Evolutionary conservation across 2,329 filamentous ascomycete genomes (phyloP).

Genomic region (Colletotrichum australisinense): DNA sequence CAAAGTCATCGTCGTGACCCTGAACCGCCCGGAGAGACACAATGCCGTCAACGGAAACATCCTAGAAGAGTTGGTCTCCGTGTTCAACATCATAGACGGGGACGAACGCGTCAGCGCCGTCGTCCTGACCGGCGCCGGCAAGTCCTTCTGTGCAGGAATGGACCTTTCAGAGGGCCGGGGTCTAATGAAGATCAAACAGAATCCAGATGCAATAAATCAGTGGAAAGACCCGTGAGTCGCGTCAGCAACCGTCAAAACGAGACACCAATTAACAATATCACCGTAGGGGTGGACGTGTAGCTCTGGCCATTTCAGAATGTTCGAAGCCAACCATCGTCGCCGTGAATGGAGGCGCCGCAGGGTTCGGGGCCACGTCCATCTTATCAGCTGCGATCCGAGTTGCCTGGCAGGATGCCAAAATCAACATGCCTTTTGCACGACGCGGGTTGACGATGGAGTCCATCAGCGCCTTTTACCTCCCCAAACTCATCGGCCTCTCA

Average conservation of each 20-base stretch:
- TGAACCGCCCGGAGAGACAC: not conserved
- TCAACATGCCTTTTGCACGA: slow-evolving; percentile 35
- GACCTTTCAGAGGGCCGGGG: not conserved
- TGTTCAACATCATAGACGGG: not conserved
- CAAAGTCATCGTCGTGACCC: slow-evolving; percentile 9
- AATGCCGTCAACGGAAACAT: slow-evolving; percentile 21
- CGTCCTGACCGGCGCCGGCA: slow-evolving; percentile 17
- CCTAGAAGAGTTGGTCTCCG: slow-evolving; percentile 17
- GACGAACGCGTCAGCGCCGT: slow-evolving; percentile 1
- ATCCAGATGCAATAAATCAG: not conserved
- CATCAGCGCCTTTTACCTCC: slow-evolving; percentile 35
- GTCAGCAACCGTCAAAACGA: too few species aligned
- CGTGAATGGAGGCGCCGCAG: slow-evolving; percentile 34
- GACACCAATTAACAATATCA: too few species aligned
- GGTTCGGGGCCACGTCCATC: slow-evolving; percentile 35
- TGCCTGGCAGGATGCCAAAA: slow-evolving; percentile 21
- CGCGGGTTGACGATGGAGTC: slow-evolving; percentile 37
- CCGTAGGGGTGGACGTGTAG: slow-evolving; percentile 44
- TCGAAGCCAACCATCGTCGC: slow-evolving; percentile 37
- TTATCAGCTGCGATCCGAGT: slow-evolving; percentile 30
- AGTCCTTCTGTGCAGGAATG: slow-evolving; percentile 17
- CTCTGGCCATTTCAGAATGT: slow-evolving; percentile 31
- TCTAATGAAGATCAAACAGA: not conserved
- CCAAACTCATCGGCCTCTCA: slow-evolving; percentile 29
- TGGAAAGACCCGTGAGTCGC: not conserved